Evolutionary conservation across 129 eudicot species (phyloP).

Genomic region (Pulicaria dysenterica): DNA sequence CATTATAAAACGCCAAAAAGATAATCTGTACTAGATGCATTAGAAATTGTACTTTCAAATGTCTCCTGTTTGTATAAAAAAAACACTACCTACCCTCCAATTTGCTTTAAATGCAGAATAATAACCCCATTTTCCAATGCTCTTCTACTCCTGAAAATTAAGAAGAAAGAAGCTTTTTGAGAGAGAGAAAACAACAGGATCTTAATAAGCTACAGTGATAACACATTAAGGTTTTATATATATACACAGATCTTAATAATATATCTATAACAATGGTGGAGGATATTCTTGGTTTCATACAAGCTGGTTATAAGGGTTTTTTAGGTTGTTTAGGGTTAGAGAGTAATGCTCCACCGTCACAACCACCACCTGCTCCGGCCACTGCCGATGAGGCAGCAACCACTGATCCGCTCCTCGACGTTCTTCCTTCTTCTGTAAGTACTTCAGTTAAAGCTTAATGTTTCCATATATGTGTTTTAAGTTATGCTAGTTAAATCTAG

Average conservation of each 20-base stretch:
- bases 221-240: background rate
- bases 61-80: no score
- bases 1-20: no score
- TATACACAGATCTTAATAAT: no score
- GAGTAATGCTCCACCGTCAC: conserved; percentile 15
- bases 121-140: background rate
- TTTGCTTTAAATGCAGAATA: conserved; percentile 26
- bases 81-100: background rate
- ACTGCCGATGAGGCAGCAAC: background rate
- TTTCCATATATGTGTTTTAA: no score
- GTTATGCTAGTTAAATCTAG: no score
- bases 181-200: background rate
- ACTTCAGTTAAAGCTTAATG: background rate
- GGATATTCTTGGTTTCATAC: conserved; percentile 12
- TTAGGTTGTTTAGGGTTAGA: conserved; percentile 25
- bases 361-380: background rate
- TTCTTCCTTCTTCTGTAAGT: conserved; percentile 26
- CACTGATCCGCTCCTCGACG: conserved; percentile 24
- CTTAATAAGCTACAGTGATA: background rate
- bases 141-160: background rate
- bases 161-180: background rate
- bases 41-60: no score
- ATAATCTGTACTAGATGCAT: no score
- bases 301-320: conserved; percentile 16
- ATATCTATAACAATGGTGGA: conserved; percentile 3